Conservation (phyloP, 1,139 yeast genomes). For the Geotrichum bryndzae region DNA sequence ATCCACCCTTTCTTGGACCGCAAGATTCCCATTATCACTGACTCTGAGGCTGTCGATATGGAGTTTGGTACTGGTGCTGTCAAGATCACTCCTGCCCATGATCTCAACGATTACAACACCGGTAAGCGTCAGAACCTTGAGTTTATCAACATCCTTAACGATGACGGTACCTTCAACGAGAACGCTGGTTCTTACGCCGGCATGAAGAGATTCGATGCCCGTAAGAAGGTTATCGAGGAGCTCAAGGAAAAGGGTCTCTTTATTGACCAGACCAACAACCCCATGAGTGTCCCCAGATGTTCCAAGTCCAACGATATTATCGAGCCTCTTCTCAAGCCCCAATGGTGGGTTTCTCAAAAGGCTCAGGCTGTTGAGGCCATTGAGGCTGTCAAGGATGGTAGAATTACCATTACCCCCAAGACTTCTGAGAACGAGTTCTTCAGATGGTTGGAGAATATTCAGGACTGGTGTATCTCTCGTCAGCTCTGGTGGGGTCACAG, state of each 20-base stretch:
- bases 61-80: slow-evolving; percentile 99
- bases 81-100: slow-evolving; percentile 97
- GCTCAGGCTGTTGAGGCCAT: slow-evolving; percentile 88
- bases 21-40: slow-evolving; percentile 80
- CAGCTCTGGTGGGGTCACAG: slow-evolving; percentile 99
- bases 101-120: slow-evolving; percentile 90
- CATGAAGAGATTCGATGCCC: slow-evolving; percentile 89
- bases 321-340: slow-evolving; percentile 95
- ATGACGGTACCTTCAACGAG: slow-evolving; percentile 85
- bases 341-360: slow-evolving; percentile 96
- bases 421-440: slow-evolving; percentile 88
- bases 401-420: slow-evolving; percentile 76
- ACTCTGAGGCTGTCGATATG: slow-evolving; percentile 94
- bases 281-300: slow-evolving; percentile 91
- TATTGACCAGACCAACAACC: slow-evolving; percentile 84
- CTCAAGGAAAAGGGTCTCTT: slow-evolving; percentile 69
- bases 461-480: slow-evolving; percentile 99
- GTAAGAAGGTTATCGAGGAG: slow-evolving; percentile 74
- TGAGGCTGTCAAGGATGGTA: slow-evolving; percentile 77
- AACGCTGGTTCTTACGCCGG: slow-evolving; percentile 88
- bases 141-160: slow-evolving; percentile 83
- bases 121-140: slow-evolving; percentile 92
- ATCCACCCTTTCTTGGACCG: slow-evolving; percentile 86
- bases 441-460: slow-evolving; percentile 94
- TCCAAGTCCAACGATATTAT: slow-evolving; percentile 95